Base-by-base conservation (phyloP, 768 basidiomycete species). In the Tylopilus intermedius region DNA sequence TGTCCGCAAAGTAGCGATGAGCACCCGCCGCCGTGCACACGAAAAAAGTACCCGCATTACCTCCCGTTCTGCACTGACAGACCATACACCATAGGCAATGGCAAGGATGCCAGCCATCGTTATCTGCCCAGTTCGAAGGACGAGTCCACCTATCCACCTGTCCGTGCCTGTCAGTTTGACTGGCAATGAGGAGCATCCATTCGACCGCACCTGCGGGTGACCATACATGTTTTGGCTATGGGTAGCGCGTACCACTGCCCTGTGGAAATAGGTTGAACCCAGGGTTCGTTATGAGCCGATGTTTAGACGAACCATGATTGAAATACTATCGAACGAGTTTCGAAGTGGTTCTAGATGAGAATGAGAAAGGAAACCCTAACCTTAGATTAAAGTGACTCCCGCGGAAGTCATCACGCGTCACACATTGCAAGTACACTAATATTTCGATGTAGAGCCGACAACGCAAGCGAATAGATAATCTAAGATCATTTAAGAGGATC, bases 71-170 rank as follows among this genome's bases (percentile, higher is more conserved):
- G 90, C 90, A 58, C 88, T 90, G 54, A 86, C 67, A 30, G 71
- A 76, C 84, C 86, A 94, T 10, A 85, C 73, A 26, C 74, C 78
- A 56, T 83, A 91, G 7, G 82, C 81, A 5, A 84, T 71, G 3
- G 80, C 76, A 38, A 81, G 71, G 51, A 94, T 85, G 3, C 90
- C 90, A 50, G 76, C 74, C 54, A 81, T 78, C 15, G 80, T 78
- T 47, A 95, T 79, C 1, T 53, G 81, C 82, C 94, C 94, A 96
- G 73, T 94, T 95, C 22, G 82, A 74, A 7, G 94, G 94, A 18
- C 90, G 82, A 33, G 83, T 81, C 94, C 94, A 97, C 94, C 94
- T n/a, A 97, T 62, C 94, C 94, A 74, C 94, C 92, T 92, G 59
- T 47, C 14, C 30, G 47, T 42, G 9, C 3, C 15, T 32, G 42